A percentile compares a stretch with the other conserved stretches of the same genome.
Conservation (phyloP, 1,139 yeast species). For the Lodderomyces pseudojiufengensis region DNA sequence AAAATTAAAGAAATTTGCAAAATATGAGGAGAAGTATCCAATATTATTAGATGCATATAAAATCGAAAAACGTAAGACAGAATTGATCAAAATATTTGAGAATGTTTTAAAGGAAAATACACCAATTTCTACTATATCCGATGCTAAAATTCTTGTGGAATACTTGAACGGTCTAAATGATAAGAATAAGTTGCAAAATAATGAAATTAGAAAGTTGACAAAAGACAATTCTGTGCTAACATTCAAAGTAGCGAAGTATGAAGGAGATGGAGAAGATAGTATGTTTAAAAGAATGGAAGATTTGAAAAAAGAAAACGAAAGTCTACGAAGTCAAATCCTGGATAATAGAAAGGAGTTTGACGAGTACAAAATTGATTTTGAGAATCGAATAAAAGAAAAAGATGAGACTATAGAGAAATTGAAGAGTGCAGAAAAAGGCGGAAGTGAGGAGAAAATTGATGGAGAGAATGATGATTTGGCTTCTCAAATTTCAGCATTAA, state of each 20-base stretch:
- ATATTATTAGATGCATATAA: conserved; percentile 78
- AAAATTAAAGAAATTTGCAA: conserved; percentile 71
- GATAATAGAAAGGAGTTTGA: conserved; percentile 2
- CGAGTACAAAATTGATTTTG: conserved; percentile 1
- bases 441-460: conserved; percentile 8
- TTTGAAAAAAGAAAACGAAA: conserved; percentile 11
- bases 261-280: conserved; percentile 16
- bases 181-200: conserved; percentile 56
- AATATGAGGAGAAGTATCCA: conserved; percentile 90
- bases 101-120: conserved; percentile 72
- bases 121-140: conserved; percentile 72
- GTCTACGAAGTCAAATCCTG: not conserved
- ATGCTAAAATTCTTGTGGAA: conserved; percentile 64
- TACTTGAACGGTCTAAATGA: conserved; percentile 62
- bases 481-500: conserved; percentile 2
- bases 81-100: conserved; percentile 64
- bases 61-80: conserved; percentile 66
- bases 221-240: conserved; percentile 24
- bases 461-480: not conserved
- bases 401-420: not conserved
- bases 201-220: conserved; percentile 40
- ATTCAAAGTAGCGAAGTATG: conserved; percentile 12
- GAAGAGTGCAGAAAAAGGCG: conserved; percentile 4
- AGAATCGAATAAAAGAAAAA: not conserved
- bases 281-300: conserved; percentile 12